Conservation (phyloP, 768 basidiomycete species). For the Hypsizygus marmoreus region DNA sequence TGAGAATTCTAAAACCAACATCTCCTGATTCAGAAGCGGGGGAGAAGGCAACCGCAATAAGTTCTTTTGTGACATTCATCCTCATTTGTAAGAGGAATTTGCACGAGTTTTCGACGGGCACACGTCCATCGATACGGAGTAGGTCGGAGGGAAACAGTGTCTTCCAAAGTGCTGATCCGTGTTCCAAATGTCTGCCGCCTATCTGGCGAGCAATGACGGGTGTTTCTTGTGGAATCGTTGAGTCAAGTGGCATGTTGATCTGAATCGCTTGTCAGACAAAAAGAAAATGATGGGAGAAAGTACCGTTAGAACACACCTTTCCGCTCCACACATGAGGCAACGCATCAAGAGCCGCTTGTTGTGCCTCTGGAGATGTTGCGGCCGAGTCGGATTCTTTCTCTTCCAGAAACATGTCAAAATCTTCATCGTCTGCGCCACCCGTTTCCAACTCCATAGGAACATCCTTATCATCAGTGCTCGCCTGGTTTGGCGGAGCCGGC, state of each 20-base stretch:
- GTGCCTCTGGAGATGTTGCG: slow-evolving; percentile 36
- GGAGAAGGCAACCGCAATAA: slow-evolving; percentile 75
- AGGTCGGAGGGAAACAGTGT: slow-evolving; percentile 72
- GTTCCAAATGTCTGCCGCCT: slow-evolving; percentile 67
- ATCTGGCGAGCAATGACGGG: slow-evolving; percentile 72
- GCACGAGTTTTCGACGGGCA: slow-evolving; percentile 72
- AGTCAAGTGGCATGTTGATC: slow-evolving; percentile 82
- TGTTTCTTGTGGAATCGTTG: slow-evolving; percentile 66
- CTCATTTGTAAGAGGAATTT: slow-evolving; percentile 80
- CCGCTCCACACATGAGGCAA: slow-evolving; percentile 71
- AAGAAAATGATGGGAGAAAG: not conserved
- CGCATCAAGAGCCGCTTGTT: slow-evolving; percentile 55
- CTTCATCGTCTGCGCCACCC: slow-evolving; percentile 66
- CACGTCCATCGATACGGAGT: slow-evolving; percentile 82
- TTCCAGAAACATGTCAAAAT: slow-evolving; percentile 85
- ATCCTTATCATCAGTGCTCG: slow-evolving; percentile 38
- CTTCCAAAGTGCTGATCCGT: slow-evolving; percentile 67
- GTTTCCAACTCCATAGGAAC: slow-evolving; percentile 45
- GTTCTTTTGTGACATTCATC: slow-evolving; percentile 75
- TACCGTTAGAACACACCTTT: slow-evolving; percentile 48
- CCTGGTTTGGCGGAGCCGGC: slow-evolving; percentile 25
- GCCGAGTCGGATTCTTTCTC: slow-evolving; percentile 59
- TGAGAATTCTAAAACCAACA: slow-evolving; percentile 59
- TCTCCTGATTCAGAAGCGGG: slow-evolving; percentile 47
- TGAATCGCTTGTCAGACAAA: slow-evolving; percentile 29